Evolutionary conservation across 371 early-diverging fungal genomes (phyloP).

Genomic region (Mortierella sp.): DNA sequence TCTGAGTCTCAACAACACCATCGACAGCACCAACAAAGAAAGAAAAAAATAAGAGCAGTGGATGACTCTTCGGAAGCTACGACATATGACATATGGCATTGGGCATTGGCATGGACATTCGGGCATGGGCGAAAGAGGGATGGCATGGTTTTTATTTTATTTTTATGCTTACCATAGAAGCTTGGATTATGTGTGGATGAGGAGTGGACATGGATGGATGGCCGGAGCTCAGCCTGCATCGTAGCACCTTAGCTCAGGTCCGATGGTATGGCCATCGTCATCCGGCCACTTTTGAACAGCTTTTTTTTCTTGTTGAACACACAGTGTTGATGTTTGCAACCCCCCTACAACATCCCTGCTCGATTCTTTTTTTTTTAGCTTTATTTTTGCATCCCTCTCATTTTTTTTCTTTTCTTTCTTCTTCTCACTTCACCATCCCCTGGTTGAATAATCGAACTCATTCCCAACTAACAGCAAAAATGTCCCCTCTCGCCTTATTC

Average conservation of each 20-base stretch:
- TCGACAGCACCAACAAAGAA: no score
- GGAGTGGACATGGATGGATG: background rate
- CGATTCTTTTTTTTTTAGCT: background rate
- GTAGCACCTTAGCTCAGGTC: background rate
- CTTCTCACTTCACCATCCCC: background rate
- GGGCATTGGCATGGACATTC: background rate
- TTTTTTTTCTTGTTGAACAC: background rate
- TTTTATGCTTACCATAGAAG: background rate
- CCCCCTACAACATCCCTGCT: background rate
- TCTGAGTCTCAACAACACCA: constrained; percentile 1
- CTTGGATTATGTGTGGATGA: background rate
- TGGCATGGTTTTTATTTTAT: constrained; percentile 2
- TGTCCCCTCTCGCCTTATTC: constrained; percentile 2
- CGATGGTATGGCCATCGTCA: constrained; percentile 1
- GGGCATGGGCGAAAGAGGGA: background rate
- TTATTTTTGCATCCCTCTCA: background rate
- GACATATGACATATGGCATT: background rate
- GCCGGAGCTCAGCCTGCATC: background rate
- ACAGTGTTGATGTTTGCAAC: background rate
- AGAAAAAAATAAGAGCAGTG: background rate
- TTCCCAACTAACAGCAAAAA: constrained; percentile 2
- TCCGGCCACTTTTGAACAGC: background rate
- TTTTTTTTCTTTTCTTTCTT: background rate
- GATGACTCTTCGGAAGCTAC: background rate
- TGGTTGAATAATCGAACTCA: background rate